Evolutionary conservation across 352 stramenopile genomes (phyloP).

Genomic region (Phytophthora crassamura): DNA sequence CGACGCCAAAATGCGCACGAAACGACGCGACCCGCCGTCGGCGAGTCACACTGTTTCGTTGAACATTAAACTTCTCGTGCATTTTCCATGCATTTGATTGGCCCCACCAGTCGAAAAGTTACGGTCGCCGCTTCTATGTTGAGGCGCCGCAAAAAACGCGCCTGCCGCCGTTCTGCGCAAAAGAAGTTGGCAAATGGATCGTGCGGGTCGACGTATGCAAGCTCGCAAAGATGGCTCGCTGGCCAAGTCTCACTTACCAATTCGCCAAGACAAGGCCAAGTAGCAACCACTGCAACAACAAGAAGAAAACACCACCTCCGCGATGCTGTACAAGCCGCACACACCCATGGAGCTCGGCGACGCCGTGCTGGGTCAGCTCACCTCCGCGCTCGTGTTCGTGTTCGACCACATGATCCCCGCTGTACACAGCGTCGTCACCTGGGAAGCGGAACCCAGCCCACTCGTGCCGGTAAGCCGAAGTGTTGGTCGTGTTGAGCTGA

Average conservation of each 20-base stretch:
- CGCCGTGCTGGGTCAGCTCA: constrained; percentile 39
- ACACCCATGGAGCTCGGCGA: constrained; percentile 43
- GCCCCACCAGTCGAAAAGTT: background rate
- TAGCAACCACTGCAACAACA: background rate
- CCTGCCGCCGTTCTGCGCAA: background rate
- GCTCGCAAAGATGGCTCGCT: constrained; percentile 1
- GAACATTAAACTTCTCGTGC: too few relatives aligned
- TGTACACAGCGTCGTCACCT: constrained; percentile 56
- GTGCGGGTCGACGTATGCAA: constrained; percentile 24
- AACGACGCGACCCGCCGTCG: too few relatives aligned
- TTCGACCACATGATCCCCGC: constrained; percentile 53
- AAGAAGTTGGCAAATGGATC: constrained; percentile 1
- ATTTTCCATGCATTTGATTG: too few relatives aligned
- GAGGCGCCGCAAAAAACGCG: constrained; percentile 4
- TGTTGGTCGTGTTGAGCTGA: too few relatives aligned
- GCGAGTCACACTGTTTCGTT: too few relatives aligned
- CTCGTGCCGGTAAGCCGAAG: constrained; percentile 29
- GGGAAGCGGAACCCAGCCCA: constrained; percentile 40
- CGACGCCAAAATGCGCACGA: too few relatives aligned
- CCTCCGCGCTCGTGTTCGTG: constrained; percentile 40
- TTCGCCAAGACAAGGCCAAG: constrained; percentile 26
- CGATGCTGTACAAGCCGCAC: constrained; percentile 41
- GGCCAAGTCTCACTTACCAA: constrained; percentile 16
- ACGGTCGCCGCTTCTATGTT: background rate
- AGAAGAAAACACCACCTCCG: background rate